Conservation (phyloP, 176 grass and related monocot species). For the Phoenix roebelenii region DNA sequence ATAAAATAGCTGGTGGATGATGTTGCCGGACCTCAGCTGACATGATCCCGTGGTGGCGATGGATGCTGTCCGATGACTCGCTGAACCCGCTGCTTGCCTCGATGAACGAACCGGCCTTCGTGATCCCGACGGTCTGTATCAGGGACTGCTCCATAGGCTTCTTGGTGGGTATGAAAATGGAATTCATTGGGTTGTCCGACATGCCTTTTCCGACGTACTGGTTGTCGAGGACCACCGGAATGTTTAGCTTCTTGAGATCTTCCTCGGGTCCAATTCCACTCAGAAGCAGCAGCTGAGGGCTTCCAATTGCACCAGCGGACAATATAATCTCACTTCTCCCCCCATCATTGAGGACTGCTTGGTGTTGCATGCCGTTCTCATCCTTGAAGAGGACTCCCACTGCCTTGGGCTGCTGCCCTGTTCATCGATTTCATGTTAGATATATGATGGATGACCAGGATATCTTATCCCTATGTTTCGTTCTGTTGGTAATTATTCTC, state of each 20-base stretch:
- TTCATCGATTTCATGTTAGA: constrained; percentile 5
- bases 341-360: constrained; percentile 32
- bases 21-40: constrained; percentile 47
- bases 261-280: constrained; percentile 78
- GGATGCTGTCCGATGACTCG: constrained; percentile 68
- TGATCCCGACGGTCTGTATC: constrained; percentile 80
- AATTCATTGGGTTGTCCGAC: constrained; percentile 85
- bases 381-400: constrained; percentile 56
- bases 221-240: constrained; percentile 58
- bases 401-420: constrained; percentile 36
- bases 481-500: too few species aligned
- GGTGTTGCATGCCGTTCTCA: constrained; percentile 49
- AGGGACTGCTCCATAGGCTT: constrained; percentile 60
- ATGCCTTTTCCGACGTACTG: constrained; percentile 64
- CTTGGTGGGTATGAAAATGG: constrained; percentile 81
- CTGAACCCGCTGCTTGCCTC: constrained; percentile 87
- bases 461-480: too few species aligned
- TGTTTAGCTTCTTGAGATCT: constrained; percentile 52
- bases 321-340: constrained; percentile 49
- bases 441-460: too few species aligned
- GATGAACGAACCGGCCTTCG: constrained; percentile 51
- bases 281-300: constrained; percentile 62
- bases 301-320: constrained; percentile 61
- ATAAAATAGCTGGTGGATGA: background rate
- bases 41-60: constrained; percentile 86